phyloP scores from a whole-genome alignment of 2,329 filamentous ascomycete genomes.

The Sporothrix phasma region DNA sequence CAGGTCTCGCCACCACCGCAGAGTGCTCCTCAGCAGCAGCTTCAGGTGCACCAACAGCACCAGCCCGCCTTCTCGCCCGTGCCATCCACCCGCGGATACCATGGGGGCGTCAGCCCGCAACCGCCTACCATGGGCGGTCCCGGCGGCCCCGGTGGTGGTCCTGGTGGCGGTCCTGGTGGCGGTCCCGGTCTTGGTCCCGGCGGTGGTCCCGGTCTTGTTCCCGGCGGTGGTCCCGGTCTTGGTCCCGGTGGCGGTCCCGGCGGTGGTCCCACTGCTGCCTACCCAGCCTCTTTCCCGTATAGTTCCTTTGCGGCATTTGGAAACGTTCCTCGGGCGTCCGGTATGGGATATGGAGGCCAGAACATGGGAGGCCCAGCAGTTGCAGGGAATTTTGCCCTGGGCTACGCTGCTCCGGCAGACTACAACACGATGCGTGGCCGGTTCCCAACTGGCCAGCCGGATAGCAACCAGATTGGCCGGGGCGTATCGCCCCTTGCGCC shows the following conservation, averaged over 20 bases:
- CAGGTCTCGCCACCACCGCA: constrained; percentile 5
- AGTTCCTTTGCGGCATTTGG: constrained; percentile 36
- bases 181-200: too few relatives aligned
- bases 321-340: constrained; percentile 29
- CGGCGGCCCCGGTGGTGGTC: not conserved
- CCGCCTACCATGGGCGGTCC: not conserved
- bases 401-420: constrained; percentile 33
- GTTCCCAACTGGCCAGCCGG: constrained; percentile 34
- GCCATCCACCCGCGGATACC: constrained; percentile 14
- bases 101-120: constrained; percentile 18
- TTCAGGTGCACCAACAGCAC: constrained; percentile 2
- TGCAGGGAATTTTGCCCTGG: constrained; percentile 33
- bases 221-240: too few relatives aligned
- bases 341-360: constrained; percentile 30
- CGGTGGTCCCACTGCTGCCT: constrained; percentile 23
- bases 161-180: too few relatives aligned
- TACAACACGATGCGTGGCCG: constrained; percentile 40
- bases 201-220: too few relatives aligned
- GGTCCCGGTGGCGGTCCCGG: not conserved
- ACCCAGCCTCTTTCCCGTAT: constrained; percentile 25
- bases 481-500: constrained; percentile 33
- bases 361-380: constrained; percentile 28
- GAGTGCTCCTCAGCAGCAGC: constrained; percentile 4
- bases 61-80: constrained; percentile 3
- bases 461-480: constrained; percentile 28